A percentile compares a stretch with the other conserved stretches of the same genome.
Conservation (phyloP, 2,329 filamentous ascomycete genomes). For the Microcyclospora pomicola region DNA sequence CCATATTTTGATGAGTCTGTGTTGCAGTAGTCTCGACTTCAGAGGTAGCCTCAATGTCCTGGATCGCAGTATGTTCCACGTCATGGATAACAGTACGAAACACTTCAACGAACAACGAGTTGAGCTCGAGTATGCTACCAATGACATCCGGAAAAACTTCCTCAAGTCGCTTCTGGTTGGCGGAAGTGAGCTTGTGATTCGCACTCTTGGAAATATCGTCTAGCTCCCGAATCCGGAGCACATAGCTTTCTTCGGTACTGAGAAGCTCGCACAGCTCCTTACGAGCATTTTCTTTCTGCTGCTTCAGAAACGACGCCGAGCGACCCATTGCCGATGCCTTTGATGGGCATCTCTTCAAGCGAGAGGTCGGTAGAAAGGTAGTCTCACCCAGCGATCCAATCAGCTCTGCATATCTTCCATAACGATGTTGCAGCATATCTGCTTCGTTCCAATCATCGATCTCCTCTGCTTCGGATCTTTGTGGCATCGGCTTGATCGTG, state of each 20-base stretch:
- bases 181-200: slow-evolving; percentile 63
- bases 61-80: slow-evolving; percentile 65
- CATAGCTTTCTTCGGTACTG: slow-evolving; percentile 88
- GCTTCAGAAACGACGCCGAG: slow-evolving; percentile 61
- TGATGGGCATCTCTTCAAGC: slow-evolving; percentile 72
- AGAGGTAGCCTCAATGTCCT: slow-evolving; percentile 52
- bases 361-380: slow-evolving; percentile 74
- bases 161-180: slow-evolving; percentile 57
- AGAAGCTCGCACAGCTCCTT: slow-evolving; percentile 83
- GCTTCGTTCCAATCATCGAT: slow-evolving; percentile 17
- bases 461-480: slow-evolving; percentile 10
- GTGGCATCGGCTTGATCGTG: slow-evolving; percentile 38
- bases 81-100: slow-evolving; percentile 66
- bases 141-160: slow-evolving; percentile 70
- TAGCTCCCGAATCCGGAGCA: slow-evolving; percentile 53
- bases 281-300: slow-evolving; percentile 71
- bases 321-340: slow-evolving; percentile 69
- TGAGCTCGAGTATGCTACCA: slow-evolving; percentile 67
- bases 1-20: slow-evolving; percentile 48
- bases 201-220: slow-evolving; percentile 70
- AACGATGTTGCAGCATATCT: slow-evolving; percentile 44
- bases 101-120: slow-evolving; percentile 64
- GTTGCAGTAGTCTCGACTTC: slow-evolving; percentile 26
- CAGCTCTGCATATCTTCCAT: slow-evolving; percentile 63
- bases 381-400: slow-evolving; percentile 70